Evolutionary conservation across 305 asterid species (phyloP).

Genomic region (Fraxinus ornus): DNA sequence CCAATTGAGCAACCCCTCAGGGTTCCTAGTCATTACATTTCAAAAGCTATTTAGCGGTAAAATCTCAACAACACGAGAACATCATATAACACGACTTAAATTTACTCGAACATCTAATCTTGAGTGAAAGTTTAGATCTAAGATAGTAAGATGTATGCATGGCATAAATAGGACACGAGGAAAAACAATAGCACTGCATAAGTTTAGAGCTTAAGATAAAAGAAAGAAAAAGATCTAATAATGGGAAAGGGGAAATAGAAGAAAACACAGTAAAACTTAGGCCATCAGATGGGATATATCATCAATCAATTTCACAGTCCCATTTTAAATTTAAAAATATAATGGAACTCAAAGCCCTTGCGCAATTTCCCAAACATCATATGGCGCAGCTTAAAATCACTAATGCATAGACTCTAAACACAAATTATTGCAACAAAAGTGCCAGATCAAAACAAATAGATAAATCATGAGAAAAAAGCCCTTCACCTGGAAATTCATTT

Average conservation of each 20-base stretch:
- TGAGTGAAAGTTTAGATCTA: not conserved
- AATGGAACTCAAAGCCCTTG: conserved; percentile 71
- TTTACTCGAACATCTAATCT: not conserved
- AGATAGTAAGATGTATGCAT: not conserved
- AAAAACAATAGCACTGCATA: not conserved
- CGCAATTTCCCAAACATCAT: conserved; percentile 51
- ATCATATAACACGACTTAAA: not conserved
- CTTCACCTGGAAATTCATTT: not conserved
- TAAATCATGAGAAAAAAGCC: not conserved
- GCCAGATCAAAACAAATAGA: not conserved
- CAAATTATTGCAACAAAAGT: not conserved
- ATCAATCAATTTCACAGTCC: conserved; percentile 39
- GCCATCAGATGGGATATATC: conserved; percentile 57
- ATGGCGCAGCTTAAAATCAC: conserved; percentile 20
- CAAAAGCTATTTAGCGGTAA: not conserved
- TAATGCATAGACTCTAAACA: not conserved
- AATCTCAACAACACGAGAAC: not conserved
- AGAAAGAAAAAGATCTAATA: not conserved
- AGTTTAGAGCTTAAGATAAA: not conserved
- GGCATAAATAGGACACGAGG: not conserved
- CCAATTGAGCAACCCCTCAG: too few relatives aligned
- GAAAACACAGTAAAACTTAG: not conserved
- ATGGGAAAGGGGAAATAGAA: not conserved
- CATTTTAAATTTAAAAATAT: not conserved
- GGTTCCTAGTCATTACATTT: not conserved